phyloP scores from a whole-genome alignment of 768 basidiomycete genomes.

The Boletus eberwhitei region DNA sequence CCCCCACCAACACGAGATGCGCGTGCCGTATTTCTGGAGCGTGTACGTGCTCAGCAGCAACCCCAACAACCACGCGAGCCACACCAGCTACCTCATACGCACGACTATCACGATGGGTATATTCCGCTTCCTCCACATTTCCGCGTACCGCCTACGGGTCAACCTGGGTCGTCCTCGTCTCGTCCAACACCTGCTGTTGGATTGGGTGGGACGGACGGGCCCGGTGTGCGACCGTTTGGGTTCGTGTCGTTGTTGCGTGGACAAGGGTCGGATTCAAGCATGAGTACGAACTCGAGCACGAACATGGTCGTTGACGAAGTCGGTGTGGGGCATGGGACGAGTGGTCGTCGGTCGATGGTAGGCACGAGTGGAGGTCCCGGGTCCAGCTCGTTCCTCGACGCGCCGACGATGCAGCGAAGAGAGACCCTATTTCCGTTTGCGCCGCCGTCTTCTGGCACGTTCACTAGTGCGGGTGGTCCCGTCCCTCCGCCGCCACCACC shows the following conservation, averaged over 20 bases:
- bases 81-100: neutral
- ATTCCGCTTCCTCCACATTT: constrained; percentile 1
- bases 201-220: constrained; percentile 4
- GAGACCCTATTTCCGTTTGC: constrained; percentile 9
- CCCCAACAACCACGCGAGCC: constrained; percentile 5
- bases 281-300: constrained; percentile 10
- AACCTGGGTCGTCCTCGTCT: neutral
- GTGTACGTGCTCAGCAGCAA: constrained; percentile 15
- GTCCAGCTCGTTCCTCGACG: constrained; percentile 11
- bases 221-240: constrained; percentile 12
- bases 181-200: constrained; percentile 2
- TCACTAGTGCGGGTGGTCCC: neutral
- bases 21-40: constrained; percentile 9
- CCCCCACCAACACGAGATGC: constrained; percentile 2
- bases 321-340: neutral
- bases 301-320: constrained; percentile 14
- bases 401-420: constrained; percentile 6
- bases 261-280: constrained; percentile 19
- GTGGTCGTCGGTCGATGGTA: constrained; percentile 6
- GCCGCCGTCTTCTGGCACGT: constrained; percentile 8
- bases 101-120: constrained; percentile 5
- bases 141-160: constrained; percentile 11
- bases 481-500: neutral
- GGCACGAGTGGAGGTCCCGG: neutral
- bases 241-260: constrained; percentile 13